A percentile compares a stretch with the other conserved stretches of the same genome.
Evolutionary conservation across 371 early-diverging fungal genomes (phyloP).

Genomic region (Nematocida sp.): DNA sequence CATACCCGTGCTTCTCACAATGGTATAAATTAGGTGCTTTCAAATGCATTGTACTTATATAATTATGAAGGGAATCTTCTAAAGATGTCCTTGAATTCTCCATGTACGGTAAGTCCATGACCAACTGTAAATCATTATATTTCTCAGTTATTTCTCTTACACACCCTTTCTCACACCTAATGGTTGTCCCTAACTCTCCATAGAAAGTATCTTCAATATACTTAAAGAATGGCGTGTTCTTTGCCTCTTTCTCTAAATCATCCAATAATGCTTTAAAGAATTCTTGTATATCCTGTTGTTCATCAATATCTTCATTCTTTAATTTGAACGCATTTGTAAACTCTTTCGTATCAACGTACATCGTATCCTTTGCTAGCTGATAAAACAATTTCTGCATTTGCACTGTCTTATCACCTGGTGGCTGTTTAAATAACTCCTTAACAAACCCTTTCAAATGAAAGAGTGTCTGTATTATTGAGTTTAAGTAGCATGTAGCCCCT

Average conservation of each 20-base stretch:
- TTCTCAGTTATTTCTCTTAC: conserved; percentile 63
- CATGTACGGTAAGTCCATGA: conserved; percentile 43
- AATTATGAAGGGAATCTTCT: conserved; percentile 82
- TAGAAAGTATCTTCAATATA: conserved; percentile 64
- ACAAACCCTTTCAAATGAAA: conserved; percentile 89
- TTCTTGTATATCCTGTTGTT: conserved; percentile 71
- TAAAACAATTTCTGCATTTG: conserved; percentile 61
- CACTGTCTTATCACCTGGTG: conserved; percentile 27
- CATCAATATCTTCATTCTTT: conserved; percentile 58
- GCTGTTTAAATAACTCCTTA: conserved; percentile 70
- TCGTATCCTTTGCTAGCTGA: conserved; percentile 48
- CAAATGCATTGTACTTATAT: conserved; percentile 80
- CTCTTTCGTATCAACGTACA: conserved; percentile 38
- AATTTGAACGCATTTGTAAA: conserved; percentile 52
- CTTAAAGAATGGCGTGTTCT: conserved; percentile 52
- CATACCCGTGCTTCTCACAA: conserved; percentile 88
- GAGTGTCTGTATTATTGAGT: conserved; percentile 90
- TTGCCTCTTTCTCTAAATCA: conserved; percentile 66
- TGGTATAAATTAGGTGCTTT: conserved; percentile 94
- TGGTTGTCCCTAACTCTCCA: conserved; percentile 55
- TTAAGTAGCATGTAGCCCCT: conserved; percentile 98
- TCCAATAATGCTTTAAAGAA: conserved; percentile 70
- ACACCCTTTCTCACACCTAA: conserved; percentile 67
- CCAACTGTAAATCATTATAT: conserved; percentile 68
- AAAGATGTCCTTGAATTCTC: conserved; percentile 68